Conservation (phyloP, 1,139 yeast genomes). For the Petasospora fabianii region DNA sequence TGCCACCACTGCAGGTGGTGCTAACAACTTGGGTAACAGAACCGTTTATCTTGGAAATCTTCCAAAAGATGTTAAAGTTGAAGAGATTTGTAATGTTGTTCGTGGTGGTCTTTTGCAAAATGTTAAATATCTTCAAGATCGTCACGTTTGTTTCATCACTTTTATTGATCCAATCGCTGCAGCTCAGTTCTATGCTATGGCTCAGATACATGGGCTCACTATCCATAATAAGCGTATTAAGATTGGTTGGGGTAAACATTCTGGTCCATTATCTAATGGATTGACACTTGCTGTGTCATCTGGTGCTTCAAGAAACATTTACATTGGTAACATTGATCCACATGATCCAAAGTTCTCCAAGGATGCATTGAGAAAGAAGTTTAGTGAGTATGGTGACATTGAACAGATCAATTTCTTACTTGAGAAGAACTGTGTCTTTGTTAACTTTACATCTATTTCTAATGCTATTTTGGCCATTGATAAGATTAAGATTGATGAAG, state of each 20-base stretch:
- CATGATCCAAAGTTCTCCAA: constrained; percentile 36
- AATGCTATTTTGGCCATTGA: constrained; percentile 85
- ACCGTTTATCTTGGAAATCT: constrained; percentile 88
- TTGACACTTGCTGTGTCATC: constrained; percentile 83
- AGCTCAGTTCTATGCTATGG: constrained; percentile 87
- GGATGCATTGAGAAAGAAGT: constrained; percentile 64
- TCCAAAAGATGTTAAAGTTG: constrained; percentile 80
- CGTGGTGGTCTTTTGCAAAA: constrained; percentile 88
- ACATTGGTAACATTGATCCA: constrained; percentile 67
- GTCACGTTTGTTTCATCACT: constrained; percentile 90
- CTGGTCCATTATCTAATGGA: constrained; percentile 84
- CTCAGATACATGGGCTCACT: constrained; percentile 75
- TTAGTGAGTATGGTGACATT: constrained; percentile 82
- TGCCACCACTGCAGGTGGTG: constrained; percentile 74
- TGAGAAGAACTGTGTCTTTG: constrained; percentile 88
- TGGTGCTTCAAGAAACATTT: constrained; percentile 90
- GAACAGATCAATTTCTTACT: constrained; percentile 87
- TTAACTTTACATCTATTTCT: constrained; percentile 83
- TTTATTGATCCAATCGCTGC: constrained; percentile 92
- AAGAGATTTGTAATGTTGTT: constrained; percentile 90
- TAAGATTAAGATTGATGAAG: constrained; percentile 49
- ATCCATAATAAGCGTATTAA: constrained; percentile 78
- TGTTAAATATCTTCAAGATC: constrained; percentile 69
- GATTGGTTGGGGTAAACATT: constrained; percentile 96
- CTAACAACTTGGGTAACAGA: constrained; percentile 81